Base-by-base conservation (phyloP, 1,284 basidiomycete species). In the Melampsora americana region DNA sequence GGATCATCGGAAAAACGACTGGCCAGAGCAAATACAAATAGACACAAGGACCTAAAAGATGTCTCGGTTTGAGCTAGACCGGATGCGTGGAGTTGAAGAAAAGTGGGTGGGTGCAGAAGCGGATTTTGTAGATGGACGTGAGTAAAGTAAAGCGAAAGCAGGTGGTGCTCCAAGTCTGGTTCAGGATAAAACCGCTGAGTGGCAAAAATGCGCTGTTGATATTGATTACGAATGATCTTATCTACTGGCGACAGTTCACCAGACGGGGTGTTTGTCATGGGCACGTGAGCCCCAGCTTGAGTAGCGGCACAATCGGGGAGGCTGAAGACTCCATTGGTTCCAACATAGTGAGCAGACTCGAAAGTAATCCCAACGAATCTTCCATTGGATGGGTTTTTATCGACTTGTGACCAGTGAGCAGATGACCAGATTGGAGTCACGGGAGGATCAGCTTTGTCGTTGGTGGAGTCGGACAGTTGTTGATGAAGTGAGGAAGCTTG, bases 91-190 rank as follows among this genome's bases (percentile, higher is more conserved):
- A 86, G 84, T n/a, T 84, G 83, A 77, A 90, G 87, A 79, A 95
- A 93, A 30, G 88, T 89, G 1, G 88, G 88, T 0, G 88, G 87
- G 81, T 95, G 92, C 2, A 95, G 84, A n/a, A 94, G 84, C 4
- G 92, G 91, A 39, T 87, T 83, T 78, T 88, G 86, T 2, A 83
- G 79, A 81, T 93, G 91, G 79, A 87, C 82, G 65, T 87, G 81
- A 0, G 79, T 79, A 80, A 94, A 95, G 81, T 89, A 94, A 9
- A 88, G 84, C 30, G 89, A 86, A 78, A 93, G 85, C 35, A 95
- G 86, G 0, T 80, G 80, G 1, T 80, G 79, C 16, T 89, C 86
- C 9, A 95, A 85, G 77, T 91, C 89, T 11, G 71, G 64, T 20
- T 73, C 64, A 28, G 71, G 71, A 66, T 73, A 73, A 28, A 35